phyloP scores from a whole-genome alignment of 495 filamentous ascomycete species.

The Xylaria longipes region DNA sequence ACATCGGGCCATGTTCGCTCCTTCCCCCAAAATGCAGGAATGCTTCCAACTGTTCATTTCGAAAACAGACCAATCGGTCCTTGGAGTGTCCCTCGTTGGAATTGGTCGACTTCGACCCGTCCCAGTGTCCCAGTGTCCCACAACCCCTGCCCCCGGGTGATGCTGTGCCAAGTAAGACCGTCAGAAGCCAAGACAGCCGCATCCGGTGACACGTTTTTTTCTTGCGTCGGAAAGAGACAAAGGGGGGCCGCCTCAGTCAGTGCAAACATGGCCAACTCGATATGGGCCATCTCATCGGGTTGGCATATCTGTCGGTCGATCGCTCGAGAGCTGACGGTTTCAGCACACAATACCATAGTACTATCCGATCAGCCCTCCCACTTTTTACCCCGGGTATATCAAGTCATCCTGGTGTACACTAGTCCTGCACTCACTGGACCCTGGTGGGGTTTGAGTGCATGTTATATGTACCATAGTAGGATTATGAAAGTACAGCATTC shows the following conservation, averaged over 20 bases:
- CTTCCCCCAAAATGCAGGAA: background rate
- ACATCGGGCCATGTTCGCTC: background rate
- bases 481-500: too few species aligned
- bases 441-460: background rate
- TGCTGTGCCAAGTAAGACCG: constrained; percentile 14
- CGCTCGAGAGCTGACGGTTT: background rate
- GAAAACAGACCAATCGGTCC: background rate
- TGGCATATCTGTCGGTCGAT: background rate
- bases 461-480: background rate
- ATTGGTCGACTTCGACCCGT: background rate
- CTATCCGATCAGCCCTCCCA: background rate
- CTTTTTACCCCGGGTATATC: constrained; percentile 10
- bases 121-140: background rate
- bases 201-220: constrained; percentile 26
- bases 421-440: too few species aligned
- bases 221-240: constrained; percentile 15
- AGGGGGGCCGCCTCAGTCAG: constrained; percentile 5
- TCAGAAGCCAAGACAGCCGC: constrained; percentile 27
- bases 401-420: too few species aligned
- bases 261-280: constrained; percentile 6
- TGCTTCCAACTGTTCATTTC: background rate
- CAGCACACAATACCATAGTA: background rate
- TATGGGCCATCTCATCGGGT: background rate
- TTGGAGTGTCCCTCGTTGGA: background rate
- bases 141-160: background rate